Conservation (phyloP, 83 land plant species). For the Isoetes engelmannii region DNA sequence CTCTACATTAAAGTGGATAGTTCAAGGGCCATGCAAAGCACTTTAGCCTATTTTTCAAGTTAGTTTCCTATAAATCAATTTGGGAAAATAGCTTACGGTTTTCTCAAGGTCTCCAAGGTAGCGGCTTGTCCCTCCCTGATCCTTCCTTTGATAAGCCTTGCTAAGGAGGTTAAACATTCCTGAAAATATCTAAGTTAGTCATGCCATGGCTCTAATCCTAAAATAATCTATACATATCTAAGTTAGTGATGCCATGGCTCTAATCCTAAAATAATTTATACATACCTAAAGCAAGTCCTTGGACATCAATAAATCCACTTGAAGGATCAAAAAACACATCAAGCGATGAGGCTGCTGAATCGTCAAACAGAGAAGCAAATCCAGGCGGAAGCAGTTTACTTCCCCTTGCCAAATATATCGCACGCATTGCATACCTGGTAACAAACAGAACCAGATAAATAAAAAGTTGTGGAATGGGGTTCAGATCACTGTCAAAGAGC, state of each 20-base stretch:
- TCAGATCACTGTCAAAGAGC: background rate
- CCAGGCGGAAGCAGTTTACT: constrained; percentile 81
- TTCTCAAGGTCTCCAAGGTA: constrained; percentile 80
- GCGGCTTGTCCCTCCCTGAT: constrained; percentile 72
- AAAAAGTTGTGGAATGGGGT: too few relatives aligned
- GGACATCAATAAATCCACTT: constrained; percentile 52
- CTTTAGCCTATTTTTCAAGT: too few relatives aligned
- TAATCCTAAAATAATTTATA: too few relatives aligned
- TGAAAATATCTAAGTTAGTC: constrained; percentile 19
- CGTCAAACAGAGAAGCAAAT: constrained; percentile 90
- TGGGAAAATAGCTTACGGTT: constrained; percentile 44
- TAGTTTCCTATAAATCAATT: too few relatives aligned
- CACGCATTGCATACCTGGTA: constrained; percentile 77
- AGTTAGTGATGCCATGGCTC: background rate
- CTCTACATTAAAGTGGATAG: too few relatives aligned
- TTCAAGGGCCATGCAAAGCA: too few relatives aligned
- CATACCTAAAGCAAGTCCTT: constrained; percentile 73
- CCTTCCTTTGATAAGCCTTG: constrained; percentile 53
- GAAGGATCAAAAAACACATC: constrained; percentile 96
- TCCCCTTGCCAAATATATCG: constrained; percentile 87
- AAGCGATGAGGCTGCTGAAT: constrained; percentile 77
- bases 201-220: too few relatives aligned
- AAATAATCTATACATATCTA: constrained; percentile 7
- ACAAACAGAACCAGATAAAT: background rate
- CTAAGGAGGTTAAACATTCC: constrained; percentile 83